Percentiles rank a stretch among this genome's conserved stretches.
Evolutionary conservation across 139 green algal genomes (phyloP).

Genomic region (Chlorella sp.): DNA sequence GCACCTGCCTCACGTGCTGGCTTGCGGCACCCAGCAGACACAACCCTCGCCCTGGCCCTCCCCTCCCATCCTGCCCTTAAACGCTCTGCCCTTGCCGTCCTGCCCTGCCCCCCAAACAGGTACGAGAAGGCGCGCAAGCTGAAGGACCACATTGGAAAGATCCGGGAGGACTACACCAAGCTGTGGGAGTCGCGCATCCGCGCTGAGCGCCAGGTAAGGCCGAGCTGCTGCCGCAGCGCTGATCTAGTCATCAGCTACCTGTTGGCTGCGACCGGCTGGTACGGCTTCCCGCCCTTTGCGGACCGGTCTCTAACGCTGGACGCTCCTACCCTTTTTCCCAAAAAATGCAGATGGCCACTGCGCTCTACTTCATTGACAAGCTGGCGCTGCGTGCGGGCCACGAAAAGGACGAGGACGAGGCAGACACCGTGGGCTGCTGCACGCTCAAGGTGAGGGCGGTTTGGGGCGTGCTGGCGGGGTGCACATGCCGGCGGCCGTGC

Average conservation of each 20-base stretch:
- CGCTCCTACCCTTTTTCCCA: too few species aligned
- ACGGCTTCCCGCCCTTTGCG: background rate
- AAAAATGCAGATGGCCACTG: conserved; percentile 95
- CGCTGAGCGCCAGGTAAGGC: conserved; percentile 67
- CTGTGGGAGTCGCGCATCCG: conserved; percentile 68
- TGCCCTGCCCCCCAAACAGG: background rate
- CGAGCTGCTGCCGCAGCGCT: background rate
- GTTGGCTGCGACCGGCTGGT: background rate
- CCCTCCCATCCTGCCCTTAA: too few species aligned
- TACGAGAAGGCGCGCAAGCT: conserved; percentile 98
- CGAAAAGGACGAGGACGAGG: conserved; percentile 98
- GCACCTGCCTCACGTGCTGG: too few species aligned
- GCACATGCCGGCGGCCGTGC: background rate
- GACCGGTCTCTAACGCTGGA: background rate
- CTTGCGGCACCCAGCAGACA: too few species aligned
- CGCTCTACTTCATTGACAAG: conserved; percentile 98
- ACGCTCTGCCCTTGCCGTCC: background rate
- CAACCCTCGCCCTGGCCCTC: too few species aligned
- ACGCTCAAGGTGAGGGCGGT: conserved; percentile 85
- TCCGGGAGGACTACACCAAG: conserved; percentile 39
- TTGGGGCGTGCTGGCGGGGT: background rate
- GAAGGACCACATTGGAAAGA: conserved; percentile 65
- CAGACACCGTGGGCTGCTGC: conserved; percentile 98
- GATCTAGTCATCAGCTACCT: background rate
- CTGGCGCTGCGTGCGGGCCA: conserved; percentile 98